These are phyloP conservation scores for Blumeria graminis DNA, from an alignment of 2,329 filamentous ascomycete genomes.

Conservation along the genomic window DNA sequence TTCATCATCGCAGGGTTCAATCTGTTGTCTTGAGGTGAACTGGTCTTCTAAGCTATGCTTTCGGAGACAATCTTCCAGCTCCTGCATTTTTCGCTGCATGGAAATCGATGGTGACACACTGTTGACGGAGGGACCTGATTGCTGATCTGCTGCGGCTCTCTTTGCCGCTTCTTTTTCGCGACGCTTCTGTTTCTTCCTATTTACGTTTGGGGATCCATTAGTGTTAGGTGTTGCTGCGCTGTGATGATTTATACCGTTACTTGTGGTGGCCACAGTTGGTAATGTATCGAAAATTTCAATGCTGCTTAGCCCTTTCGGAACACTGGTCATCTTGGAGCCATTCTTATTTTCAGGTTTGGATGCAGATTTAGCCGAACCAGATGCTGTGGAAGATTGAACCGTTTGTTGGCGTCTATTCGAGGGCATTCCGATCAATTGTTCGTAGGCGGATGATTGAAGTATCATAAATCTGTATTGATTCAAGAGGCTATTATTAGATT, in stretches of 20 bases:
- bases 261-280: constrained; percentile 18
- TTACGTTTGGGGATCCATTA: constrained; percentile 28
- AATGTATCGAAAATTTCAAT: constrained; percentile 30
- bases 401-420: constrained; percentile 27
- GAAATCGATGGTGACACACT: constrained; percentile 6
- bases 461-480: constrained; percentile 3
- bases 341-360: constrained; percentile 44
- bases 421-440: constrained; percentile 20
- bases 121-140: constrained; percentile 4
- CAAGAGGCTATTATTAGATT: constrained; percentile 7
- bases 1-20: constrained; percentile 25
- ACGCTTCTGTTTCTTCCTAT: constrained; percentile 89
- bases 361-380: constrained; percentile 26
- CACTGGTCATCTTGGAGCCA: constrained; percentile 43
- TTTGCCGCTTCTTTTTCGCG: constrained; percentile 41
- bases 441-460: constrained; percentile 1
- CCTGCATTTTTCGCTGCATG: constrained; percentile 10
- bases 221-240: constrained; percentile 9
- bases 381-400: constrained; percentile 22
- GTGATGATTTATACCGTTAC: constrained; percentile 14
- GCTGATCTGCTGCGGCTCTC: constrained; percentile 14
- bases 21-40: constrained; percentile 14
- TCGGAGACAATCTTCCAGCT: constrained; percentile 12
- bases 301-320: constrained; percentile 27
- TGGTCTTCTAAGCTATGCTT: constrained; percentile 11